phyloP scores from a whole-genome alignment of 1,284 basidiomycete genomes.

The Ceratobasidium sp. region DNA sequence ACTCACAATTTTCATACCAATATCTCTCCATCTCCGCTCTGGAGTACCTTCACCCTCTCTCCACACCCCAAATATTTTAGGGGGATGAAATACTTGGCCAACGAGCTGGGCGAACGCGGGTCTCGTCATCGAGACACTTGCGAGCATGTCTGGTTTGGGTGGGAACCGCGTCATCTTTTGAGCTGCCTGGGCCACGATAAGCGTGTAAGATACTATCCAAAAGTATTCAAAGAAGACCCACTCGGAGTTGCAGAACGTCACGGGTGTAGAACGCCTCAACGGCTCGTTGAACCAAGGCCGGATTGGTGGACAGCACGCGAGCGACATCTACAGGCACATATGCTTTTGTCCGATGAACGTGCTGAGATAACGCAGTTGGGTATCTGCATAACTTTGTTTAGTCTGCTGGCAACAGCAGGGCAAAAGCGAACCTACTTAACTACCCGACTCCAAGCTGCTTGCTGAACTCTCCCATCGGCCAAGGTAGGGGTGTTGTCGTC shows the following conservation, averaged over 20 bases:
- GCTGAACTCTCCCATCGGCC: conserved; percentile 69
- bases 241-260: conserved; percentile 86
- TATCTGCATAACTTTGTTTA: conserved; percentile 63
- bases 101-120: conserved; percentile 92
- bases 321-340: conserved; percentile 84
- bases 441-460: conserved; percentile 73
- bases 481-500: conserved; percentile 64
- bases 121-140: conserved; percentile 79
- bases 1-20: conserved; percentile 90
- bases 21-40: conserved; percentile 79
- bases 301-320: conserved; percentile 70
- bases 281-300: conserved; percentile 83
- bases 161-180: conserved; percentile 90
- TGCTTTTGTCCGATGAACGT: conserved; percentile 82
- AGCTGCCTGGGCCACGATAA: conserved; percentile 66
- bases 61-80: conserved; percentile 87
- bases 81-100: conserved; percentile 92
- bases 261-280: conserved; percentile 93
- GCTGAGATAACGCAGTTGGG: conserved; percentile 71
- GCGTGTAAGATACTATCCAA: not conserved
- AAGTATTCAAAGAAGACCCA: conserved; percentile 56
- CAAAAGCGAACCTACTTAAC: conserved; percentile 7
- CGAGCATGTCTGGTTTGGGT: conserved; percentile 70
- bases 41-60: conserved; percentile 67
- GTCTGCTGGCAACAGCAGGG: conserved; percentile 30